Conservation (phyloP, 2,329 filamentous ascomycete genomes). For the Trichophaea hybrida region DNA sequence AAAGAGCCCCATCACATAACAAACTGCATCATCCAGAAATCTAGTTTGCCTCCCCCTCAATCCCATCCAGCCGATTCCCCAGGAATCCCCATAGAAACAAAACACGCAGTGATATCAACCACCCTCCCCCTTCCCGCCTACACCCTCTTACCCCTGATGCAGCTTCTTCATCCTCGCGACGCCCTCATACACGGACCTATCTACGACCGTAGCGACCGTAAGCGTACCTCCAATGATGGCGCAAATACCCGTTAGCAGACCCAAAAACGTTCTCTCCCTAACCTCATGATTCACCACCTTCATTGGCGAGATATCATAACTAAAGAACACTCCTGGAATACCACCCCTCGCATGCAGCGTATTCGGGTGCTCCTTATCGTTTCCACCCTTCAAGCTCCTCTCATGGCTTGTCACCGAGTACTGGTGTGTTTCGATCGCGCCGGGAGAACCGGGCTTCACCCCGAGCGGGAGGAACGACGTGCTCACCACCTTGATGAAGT, state of each 20-base stretch:
- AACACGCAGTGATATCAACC: no score
- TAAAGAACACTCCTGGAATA: conserved; percentile 97
- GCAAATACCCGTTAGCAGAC: conserved; percentile 86
- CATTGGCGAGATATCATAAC: conserved; percentile 98
- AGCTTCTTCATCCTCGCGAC: conserved; percentile 74
- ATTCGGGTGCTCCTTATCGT: conserved; percentile 83
- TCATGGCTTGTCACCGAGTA: conserved; percentile 97
- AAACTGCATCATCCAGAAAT: no score
- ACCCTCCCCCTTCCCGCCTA: neutral
- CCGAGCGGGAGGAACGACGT: conserved; percentile 89
- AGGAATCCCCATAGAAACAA: no score
- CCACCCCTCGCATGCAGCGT: conserved; percentile 77
- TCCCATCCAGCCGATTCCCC: no score
- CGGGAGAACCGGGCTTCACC: conserved; percentile 50
- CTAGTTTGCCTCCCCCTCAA: no score
- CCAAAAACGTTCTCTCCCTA: conserved; percentile 72
- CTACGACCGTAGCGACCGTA: conserved; percentile 86
- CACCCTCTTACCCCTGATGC: conserved; percentile 36
- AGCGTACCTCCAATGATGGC: conserved; percentile 88
- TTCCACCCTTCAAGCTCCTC: conserved; percentile 68
- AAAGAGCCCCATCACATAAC: no score
- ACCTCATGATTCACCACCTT: conserved; percentile 97
- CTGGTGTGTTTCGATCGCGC: conserved; percentile 92
- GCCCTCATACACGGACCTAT: conserved; percentile 84
- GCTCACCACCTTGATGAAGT: conserved; percentile 96